Base-by-base conservation (phyloP, 495 filamentous ascomycete species). In the Aspergillus ostianus region DNA sequence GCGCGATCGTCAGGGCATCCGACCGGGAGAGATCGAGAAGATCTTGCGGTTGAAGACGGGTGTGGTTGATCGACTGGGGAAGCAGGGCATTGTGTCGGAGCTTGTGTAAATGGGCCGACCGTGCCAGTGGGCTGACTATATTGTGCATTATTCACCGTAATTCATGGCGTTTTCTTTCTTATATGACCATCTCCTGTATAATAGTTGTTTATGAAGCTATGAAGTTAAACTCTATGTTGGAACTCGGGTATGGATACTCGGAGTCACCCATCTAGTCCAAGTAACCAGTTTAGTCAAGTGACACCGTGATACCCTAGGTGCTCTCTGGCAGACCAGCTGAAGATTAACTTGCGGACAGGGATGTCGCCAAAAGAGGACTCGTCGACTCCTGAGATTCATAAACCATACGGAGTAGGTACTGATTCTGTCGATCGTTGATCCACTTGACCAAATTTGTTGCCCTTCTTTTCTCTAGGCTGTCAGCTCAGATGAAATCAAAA, bases 41-140 rank as follows among this genome's bases (percentile, higher is more conserved):
- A 62, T 63, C 47, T 65, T 91, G 65, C 76, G 82, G 53, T 72
- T 91, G 68, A 81, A 74, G 73, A 73, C 62, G 53, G 88, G 88
- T 0, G 73, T 85, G 27, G 75, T 90, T 55, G 77, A 68, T 50
- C 76, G 68, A 57, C 67, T 91, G 58, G 86, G 85, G 44, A 64
- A 56, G 56, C 73, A 61, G 57, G 84, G 82, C 17, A 64, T 86
- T 53, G 75, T 88, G 17, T 27, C 46, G 47, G 63, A 64, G 30
- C 18, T 61, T 30, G 41, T 30, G 1, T 61, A n/a, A 48, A 41
- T n/a, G n/a, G 18, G 44, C 44, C 36, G 32, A 19, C 20, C 15
- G 12, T 7, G 13, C 36, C 2, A 10, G 36, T 41, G 36, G 36
- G 13, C 15, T 13, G 36, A 15, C 6, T 41, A 10, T 4, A 13